Evolutionary conservation across 441 rosid genomes (phyloP), one percentile per base, ranked within the genome.

Genomic region (Isatis lusitanica): DNA sequence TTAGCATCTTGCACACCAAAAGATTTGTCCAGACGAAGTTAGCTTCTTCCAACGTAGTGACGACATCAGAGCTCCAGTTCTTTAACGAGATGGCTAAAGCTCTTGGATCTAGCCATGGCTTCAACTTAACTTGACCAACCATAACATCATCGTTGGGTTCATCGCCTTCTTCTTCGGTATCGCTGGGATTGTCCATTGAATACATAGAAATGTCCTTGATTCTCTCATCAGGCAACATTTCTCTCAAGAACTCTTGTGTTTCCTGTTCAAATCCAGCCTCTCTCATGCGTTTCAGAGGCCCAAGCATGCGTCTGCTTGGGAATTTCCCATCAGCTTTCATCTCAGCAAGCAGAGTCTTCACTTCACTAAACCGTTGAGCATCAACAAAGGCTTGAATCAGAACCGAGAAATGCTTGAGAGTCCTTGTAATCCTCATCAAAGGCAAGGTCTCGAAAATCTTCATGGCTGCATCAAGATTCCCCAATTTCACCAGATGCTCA

Each of bases 31-130:
- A 94, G 26, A 92, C 90, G 59, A 92, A 85, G 50, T 87, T 83
- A 66, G 94, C 92, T 77, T 81, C 83, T 80, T 88, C 88, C 77
- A 94, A 70, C 36, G 73, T 67, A 46, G 83, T 79, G 57, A 83
- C 92, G 48, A 82, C 90, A 66, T 75, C 87, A 80, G 90, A 86
- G 65, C 65, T 84, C 97, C 96, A 90, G 59, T 75, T 61, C 58
- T 80, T 82, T 80, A 94, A 75, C 38, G 99, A 87, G 44, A 71
- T 76, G 47, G 96, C 96, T 83, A 94, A 82, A 79, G 97, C 94
- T 78, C 82, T 88, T 6, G 99, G 97, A 61, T 92, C 96, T 73
- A 94, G 61, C 97, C 93, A 90, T 62, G 93, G 92, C 76, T 92
- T 94, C 80, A 90, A 81, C 78, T 66, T 78, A 65, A 92, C 82